These are phyloP conservation scores for Cercospora sp. DNA, from an alignment of 2,329 filamentous ascomycete genomes.

Conservation along the genomic window DNA sequence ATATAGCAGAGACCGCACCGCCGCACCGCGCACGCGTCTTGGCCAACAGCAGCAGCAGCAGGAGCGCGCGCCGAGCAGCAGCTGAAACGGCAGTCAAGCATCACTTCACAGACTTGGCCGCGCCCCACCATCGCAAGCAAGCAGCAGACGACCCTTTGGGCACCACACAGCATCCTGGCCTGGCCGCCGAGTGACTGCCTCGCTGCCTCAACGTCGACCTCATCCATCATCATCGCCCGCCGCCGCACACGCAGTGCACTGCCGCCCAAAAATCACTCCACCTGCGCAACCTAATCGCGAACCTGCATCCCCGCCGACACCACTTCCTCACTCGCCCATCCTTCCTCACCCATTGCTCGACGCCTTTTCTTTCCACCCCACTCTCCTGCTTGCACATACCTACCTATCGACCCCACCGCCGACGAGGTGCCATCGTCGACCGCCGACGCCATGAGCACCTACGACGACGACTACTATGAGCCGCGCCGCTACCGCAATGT, in stretches of 20 bases:
- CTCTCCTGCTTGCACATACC: slow-evolving; percentile 11
- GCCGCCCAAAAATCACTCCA: not conserved
- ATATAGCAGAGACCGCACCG: not conserved
- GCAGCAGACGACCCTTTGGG: not conserved
- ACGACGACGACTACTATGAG: slow-evolving; percentile 51
- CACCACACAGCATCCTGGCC: not conserved
- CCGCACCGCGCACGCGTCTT: not conserved
- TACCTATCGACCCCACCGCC: slow-evolving; percentile 1
- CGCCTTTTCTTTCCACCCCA: not conserved
- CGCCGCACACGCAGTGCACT: not conserved
- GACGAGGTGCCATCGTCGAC: slow-evolving; percentile 10
- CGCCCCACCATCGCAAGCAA: not conserved
- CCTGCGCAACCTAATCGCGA: not conserved
- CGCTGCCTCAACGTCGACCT: slow-evolving; percentile 5
- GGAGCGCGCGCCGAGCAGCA: not conserved
- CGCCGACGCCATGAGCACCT: slow-evolving; percentile 49
- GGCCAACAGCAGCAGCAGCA: not conserved
- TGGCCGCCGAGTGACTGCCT: slow-evolving; percentile 11
- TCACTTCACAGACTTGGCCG: not conserved
- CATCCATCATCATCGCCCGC: slow-evolving; percentile 1
- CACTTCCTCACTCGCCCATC: not conserved
- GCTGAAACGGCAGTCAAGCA: not conserved
- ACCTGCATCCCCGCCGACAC: slow-evolving; percentile 1
- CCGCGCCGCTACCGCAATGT: slow-evolving; percentile 47
- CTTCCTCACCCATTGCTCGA: not conserved